phyloP scores from a whole-genome alignment of 75 land plant genomes.

The Sequoiadendron giganteum region DNA sequence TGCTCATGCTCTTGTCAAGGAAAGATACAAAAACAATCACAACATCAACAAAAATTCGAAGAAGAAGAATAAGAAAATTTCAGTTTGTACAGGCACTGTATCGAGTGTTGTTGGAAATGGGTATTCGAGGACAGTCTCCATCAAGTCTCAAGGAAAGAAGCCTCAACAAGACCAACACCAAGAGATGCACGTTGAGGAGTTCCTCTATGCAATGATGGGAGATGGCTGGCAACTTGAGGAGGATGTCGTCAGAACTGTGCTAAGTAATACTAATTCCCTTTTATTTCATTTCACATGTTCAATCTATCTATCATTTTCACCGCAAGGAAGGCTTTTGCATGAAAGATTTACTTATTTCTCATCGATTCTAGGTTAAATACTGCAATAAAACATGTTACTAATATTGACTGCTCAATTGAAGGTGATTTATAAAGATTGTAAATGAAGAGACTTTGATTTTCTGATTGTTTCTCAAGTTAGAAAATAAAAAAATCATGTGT shows the following conservation, averaged over 20 bases:
- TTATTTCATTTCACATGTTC: not conserved
- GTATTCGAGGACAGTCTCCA: not conserved
- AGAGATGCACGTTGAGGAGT: slow-evolving; percentile 4
- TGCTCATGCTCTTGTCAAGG: not conserved
- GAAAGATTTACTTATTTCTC: not conserved
- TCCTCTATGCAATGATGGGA: slow-evolving; percentile 9
- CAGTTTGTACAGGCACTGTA: slow-evolving; percentile 3
- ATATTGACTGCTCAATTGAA: not conserved
- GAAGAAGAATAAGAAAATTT: slow-evolving; percentile 5
- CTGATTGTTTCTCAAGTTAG: not conserved
- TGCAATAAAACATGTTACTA: not conserved
- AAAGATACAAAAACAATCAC: not conserved
- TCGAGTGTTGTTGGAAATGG: slow-evolving; percentile 10
- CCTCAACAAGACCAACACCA: not conserved
- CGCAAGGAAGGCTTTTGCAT: too few relatives aligned
- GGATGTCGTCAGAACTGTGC: slow-evolving; percentile 62
- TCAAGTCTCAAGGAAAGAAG: not conserved
- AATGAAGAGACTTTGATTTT: not conserved
- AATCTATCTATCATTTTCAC: not conserved
- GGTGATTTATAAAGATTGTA: not conserved
- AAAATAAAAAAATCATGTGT: too few relatives aligned
- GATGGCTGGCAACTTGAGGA: slow-evolving; percentile 37
- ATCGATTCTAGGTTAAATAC: not conserved
- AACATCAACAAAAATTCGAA: not conserved
- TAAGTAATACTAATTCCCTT: slow-evolving; percentile 40